Evolutionary conservation across 2,329 filamentous ascomycete species (phyloP), one percentile per base, ranked within the genome.

Genomic region (Stagonosporopsis chrysanthemi): DNA sequence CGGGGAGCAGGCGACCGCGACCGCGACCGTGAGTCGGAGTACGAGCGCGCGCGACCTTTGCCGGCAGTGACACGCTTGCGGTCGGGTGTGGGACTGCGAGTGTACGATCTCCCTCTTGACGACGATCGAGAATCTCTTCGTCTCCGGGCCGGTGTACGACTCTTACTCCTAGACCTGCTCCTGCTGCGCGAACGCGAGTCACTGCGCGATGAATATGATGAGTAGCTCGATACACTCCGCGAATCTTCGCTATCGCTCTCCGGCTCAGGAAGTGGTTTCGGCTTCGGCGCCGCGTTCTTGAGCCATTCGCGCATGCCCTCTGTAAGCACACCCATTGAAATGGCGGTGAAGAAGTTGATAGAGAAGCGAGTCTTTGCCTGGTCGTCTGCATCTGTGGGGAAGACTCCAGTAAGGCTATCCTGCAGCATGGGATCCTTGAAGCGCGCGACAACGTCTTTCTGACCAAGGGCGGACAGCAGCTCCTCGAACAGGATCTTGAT

Each of bases 341-440:
- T 96, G 70, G 92, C 95, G 9, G 95, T 99, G 77, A 99, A 98
- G 83, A 97, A 99, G 79, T 99, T 99, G 87, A 99, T 97, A 47
- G 93, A 91, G 82, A 99, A 99, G 51, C 94, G 88, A 36, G 93
- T 92, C 77, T 97, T 95, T 72, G 91, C 88, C 23, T 92, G 87
- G 70, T 92, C 91, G 58, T 70, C 66, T n/a, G 68, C 91, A 75
- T 98, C 93, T 59, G 83, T 89, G 0, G 95, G 95, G 82, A 99
- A 98, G 40, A 99, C 81, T 28, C 94, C 94, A 36, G 89, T 86
- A 57, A 97, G 86, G 73, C 86, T 90, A 46, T 92, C 87, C 59
- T 89, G 88, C 36, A 98, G 82, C 46, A 87, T 84, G 3, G 72
- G 71, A 40, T 95, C 90, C 66, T 96, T 92, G 78, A 97, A 84